These are phyloP conservation scores for Penicillium rolfsii DNA, from an alignment of 2,329 filamentous ascomycete genomes.

Conservation along the genomic window DNA sequence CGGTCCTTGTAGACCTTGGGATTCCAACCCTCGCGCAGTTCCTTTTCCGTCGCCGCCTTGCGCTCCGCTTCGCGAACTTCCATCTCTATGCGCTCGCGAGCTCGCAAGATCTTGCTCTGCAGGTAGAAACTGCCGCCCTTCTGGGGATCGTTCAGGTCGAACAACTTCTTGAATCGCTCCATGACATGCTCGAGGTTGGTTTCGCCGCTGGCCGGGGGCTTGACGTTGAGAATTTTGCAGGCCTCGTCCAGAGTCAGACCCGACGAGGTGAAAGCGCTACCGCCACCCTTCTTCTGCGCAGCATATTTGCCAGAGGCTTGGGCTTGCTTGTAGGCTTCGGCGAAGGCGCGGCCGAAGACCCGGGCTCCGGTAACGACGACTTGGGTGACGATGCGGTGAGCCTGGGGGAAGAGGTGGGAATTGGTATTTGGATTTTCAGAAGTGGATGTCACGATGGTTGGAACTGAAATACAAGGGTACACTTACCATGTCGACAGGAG, in stretches of 20 bases:
- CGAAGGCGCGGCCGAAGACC: slow-evolving; percentile 89
- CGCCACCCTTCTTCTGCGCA: slow-evolving; percentile 67
- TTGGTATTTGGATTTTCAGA: slow-evolving; percentile 11
- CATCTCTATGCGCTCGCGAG: slow-evolving; percentile 87
- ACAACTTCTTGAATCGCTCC: slow-evolving; percentile 89
- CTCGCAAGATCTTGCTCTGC: slow-evolving; percentile 93
- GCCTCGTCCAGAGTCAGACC: slow-evolving; percentile 94
- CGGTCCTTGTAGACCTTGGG: slow-evolving; percentile 93
- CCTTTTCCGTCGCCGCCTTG: slow-evolving; percentile 72
- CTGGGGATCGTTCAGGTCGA: slow-evolving; percentile 90
- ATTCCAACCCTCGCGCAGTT: slow-evolving; percentile 84
- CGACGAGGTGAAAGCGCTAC: slow-evolving; percentile 58
- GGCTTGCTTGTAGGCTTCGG: slow-evolving; percentile 94
- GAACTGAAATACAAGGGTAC: background rate
- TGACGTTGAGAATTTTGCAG: slow-evolving; percentile 95
- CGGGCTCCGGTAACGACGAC: slow-evolving; percentile 88
- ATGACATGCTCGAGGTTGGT: slow-evolving; percentile 78
- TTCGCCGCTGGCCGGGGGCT: slow-evolving; percentile 77
- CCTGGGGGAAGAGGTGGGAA: slow-evolving; percentile 56
- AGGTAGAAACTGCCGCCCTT: slow-evolving; percentile 98
- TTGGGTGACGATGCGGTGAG: slow-evolving; percentile 91
- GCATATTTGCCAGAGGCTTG: slow-evolving; percentile 83
- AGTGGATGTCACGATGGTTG: background rate
- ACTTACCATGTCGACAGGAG: slow-evolving; percentile 31
- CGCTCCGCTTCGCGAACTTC: slow-evolving; percentile 76